phyloP scores from a whole-genome alignment of 2,329 filamentous ascomycete species.

The Ophiostoma fasciatum region DNA sequence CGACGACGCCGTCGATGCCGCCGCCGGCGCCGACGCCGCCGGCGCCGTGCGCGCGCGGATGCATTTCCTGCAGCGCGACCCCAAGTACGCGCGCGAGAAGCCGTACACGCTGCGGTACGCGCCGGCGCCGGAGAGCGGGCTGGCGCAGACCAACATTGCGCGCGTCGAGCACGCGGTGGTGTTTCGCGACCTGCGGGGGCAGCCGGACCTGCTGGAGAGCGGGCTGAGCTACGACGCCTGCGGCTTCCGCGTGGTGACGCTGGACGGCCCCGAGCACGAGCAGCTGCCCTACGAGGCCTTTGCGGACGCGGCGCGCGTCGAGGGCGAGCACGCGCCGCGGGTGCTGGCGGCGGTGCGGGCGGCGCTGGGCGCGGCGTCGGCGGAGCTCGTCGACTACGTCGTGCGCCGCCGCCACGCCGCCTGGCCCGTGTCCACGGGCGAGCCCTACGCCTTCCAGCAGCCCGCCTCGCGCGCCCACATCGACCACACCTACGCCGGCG shows the following conservation, averaged over 20 bases:
- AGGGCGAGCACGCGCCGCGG: slow-evolving; percentile 5
- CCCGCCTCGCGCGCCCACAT: slow-evolving; percentile 10
- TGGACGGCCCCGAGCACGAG: not conserved
- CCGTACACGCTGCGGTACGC: slow-evolving; percentile 11
- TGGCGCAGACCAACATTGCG: slow-evolving; percentile 10
- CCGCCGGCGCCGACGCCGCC: not conserved
- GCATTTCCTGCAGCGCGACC: slow-evolving; percentile 9
- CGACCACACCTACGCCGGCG: slow-evolving; percentile 19
- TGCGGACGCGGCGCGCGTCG: slow-evolving; percentile 1
- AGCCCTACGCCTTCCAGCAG: slow-evolving; percentile 9
- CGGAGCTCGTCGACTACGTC: slow-evolving; percentile 12
- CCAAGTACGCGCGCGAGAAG: slow-evolving; percentile 9
- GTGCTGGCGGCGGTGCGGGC: slow-evolving; percentile 7
- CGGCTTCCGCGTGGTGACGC: slow-evolving; percentile 5
- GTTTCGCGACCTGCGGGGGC: slow-evolving; percentile 6
- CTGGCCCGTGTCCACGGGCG: slow-evolving; percentile 10
- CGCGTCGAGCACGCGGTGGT: slow-evolving; percentile 7
- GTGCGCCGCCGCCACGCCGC: slow-evolving; percentile 10
- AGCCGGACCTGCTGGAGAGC: slow-evolving; percentile 3
- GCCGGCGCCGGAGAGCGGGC: slow-evolving; percentile 6
- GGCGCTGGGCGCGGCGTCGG: slow-evolving; percentile 7
- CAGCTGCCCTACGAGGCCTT: slow-evolving; percentile 4
- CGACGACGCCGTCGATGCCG: not conserved
- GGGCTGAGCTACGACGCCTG: slow-evolving; percentile 10
- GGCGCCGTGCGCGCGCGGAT: slow-evolving; percentile 4